phyloP scores from a whole-genome alignment of 768 basidiomycete genomes.

The Phylloporus arenicola region DNA sequence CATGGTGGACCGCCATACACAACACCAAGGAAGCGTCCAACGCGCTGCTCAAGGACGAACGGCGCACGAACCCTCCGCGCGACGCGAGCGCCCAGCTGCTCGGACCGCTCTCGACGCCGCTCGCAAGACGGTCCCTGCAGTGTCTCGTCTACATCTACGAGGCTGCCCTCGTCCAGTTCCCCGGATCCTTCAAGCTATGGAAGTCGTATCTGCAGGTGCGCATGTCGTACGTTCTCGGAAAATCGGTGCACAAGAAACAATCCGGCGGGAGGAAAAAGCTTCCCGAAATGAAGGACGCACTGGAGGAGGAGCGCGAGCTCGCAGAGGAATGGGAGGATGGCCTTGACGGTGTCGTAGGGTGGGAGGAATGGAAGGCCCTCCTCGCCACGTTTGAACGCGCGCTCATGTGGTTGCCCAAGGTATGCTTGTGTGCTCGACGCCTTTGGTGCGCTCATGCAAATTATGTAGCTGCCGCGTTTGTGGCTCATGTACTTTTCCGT shows the following conservation, averaged over 20 bases:
- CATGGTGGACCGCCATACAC: conserved; percentile 89
- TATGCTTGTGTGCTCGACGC: conserved; percentile 31
- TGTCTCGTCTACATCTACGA: conserved; percentile 91
- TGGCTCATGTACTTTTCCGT: conserved; percentile 93
- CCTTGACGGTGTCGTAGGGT: conserved; percentile 85
- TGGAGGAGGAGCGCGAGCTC: conserved; percentile 80
- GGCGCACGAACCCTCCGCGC: conserved; percentile 38
- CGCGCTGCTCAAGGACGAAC: conserved; percentile 52
- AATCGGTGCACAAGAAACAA: conserved; percentile 61
- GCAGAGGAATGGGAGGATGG: conserved; percentile 82
- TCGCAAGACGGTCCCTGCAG: conserved; percentile 72
- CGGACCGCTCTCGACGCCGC: conserved; percentile 72
- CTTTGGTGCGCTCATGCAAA: background rate
- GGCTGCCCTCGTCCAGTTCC: conserved; percentile 80
- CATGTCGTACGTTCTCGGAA: conserved; percentile 82
- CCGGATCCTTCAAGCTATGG: conserved; percentile 93
- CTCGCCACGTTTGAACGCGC: conserved; percentile 88
- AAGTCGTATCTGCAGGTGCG: conserved; percentile 84
- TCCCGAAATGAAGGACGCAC: conserved; percentile 82
- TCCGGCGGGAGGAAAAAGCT: conserved; percentile 89
- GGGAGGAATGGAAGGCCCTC: conserved; percentile 91
- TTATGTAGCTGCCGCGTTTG: conserved; percentile 73
- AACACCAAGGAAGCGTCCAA: conserved; percentile 62
- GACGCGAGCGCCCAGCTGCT: conserved; percentile 55
- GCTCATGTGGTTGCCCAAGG: conserved; percentile 90